Base-by-base conservation (phyloP, 2,329 filamentous ascomycete species). In the Aspergillus persii region DNA sequence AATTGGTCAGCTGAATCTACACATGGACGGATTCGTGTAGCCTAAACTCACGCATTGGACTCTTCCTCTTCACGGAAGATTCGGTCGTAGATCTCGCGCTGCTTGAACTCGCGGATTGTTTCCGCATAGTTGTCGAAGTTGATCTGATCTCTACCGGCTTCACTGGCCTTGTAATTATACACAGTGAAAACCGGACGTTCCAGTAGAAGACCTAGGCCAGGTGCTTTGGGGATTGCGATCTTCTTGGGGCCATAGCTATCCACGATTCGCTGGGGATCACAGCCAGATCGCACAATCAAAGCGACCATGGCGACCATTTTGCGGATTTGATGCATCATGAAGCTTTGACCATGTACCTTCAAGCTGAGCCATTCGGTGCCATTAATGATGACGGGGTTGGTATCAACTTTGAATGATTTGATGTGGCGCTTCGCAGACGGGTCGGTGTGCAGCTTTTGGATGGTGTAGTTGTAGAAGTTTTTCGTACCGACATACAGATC, bases 251-350 rank as follows among this genome's bases (percentile, higher is more conserved):
- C 85, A 74, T 96, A 96, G 61, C 87, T 91, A 61, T 96, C 84
- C 0, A 79, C 74, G 66, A 99, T 90, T 30, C 90, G 85, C 9
- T 84, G 79, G 3, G 87, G 81, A 3, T 90, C 82, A n/a, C 88
- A 88, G 53, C 92, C 95, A 74, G 90, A 96, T 41, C 95, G 88
- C 6, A 96, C 89, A 5, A 94, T 81, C 61, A 99, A 82, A 36
- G 91, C 87, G 8, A 87, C 91, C 89, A 99, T 92, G 58, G 91
- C 92, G 15, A 99, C 91, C 95, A 99, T 98, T 79, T 98, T 99
- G 70, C 95, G 89, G 76, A 99, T 99, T 79, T 99, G 95, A 77
- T 99, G 95, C 95, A 99, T 99, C 95, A 99, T 99, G 83, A 99
- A 99, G 71, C 89, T 94, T 77, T 99, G 95, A 0, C 95, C 95